Base-by-base conservation (phyloP, 179 eudicot genomes). In the Silene vulgaris region DNA sequence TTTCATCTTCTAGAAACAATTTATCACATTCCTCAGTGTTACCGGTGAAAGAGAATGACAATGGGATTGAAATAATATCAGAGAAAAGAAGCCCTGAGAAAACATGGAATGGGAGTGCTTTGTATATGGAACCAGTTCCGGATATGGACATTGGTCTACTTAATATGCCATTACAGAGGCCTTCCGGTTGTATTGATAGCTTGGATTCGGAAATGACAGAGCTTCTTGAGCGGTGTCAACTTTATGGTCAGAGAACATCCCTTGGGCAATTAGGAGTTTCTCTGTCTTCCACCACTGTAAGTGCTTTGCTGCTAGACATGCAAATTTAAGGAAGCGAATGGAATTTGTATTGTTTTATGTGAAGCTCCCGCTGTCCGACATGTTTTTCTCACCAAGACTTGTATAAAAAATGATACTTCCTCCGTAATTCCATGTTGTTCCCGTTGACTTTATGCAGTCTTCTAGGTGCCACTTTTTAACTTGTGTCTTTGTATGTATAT, bases 81-180 rank as follows among this genome's bases (percentile, higher is more conserved):
- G 81, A 74, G 48, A 78, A 82, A 76, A 76, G 82, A 76, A 75
- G 80, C 82, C 86, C 80, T 23, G 73, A 72, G 65, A 85, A 80
- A 74, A 30, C 74, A 65, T 81, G 60, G 79, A 74, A 74, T 66
- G 86, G 78, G 76, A 78, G 79, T 73, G 56, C 81, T 21, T 62
- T 80, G 5, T 74, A 77, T 72, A 81, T 87, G 69, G 87, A 80
- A 62, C 73, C 82, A 63, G 75, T 78, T 66, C 81, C 77, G 74
- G 80, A 85, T 75, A 80, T 90, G 77, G 96, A 85, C 57, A 79
- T 91, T 76, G 82, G 81, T 60, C 75, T 86, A 40, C 77, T 89
- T 62, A 84, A 81, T 37, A 74, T 80, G 68, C 75, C 88, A 16
- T 75, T 88, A 72, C 48, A 76, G 4, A 75, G 73, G 65, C 77